A percentile compares a stretch with the other conserved stretches of the same genome.
These are phyloP conservation scores for Ogataea dorogensis DNA, from an alignment of 805 yeast genomes.

Conservation along the genomic window DNA sequence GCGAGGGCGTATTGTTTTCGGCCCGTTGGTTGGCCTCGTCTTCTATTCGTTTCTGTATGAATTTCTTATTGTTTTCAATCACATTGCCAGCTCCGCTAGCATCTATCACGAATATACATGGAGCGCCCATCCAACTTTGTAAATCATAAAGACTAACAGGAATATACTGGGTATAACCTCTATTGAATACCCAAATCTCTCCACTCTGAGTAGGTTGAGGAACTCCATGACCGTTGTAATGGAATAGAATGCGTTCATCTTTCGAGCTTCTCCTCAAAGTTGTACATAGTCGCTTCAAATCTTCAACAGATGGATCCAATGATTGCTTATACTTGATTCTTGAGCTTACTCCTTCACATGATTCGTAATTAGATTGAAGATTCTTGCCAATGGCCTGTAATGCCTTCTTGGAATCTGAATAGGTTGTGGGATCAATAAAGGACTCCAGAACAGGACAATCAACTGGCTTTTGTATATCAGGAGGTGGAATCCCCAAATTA, in stretches of 20 bases:
- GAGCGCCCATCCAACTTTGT: constrained; percentile 98
- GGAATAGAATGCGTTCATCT: constrained; percentile 90
- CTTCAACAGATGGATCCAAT: constrained; percentile 94
- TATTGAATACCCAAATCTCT: constrained; percentile 96
- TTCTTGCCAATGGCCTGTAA: constrained; percentile 87
- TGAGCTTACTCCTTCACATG: constrained; percentile 55
- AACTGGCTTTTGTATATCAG: constrained; percentile 88
- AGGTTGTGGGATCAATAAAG: constrained; percentile 85
- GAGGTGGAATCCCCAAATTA: constrained; percentile 95
- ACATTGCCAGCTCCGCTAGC: constrained; percentile 94
- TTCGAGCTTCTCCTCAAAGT: constrained; percentile 86
- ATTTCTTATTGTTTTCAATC: constrained; percentile 81
- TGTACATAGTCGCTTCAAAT: constrained; percentile 86
- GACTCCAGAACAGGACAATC: constrained; percentile 92
- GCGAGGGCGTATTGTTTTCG: constrained; percentile 53
- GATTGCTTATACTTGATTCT: constrained; percentile 89
- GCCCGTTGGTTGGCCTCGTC: constrained; percentile 71
- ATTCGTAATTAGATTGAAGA: constrained; percentile 85
- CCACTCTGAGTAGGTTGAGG: constrained; percentile 96
- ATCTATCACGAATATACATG: constrained; percentile 92
- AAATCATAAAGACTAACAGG: constrained; percentile 94
- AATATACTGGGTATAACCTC: constrained; percentile 96
- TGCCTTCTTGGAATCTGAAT: constrained; percentile 85
- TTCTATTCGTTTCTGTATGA: constrained; percentile 84
- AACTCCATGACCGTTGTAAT: constrained; percentile 97